These are phyloP conservation scores for Hanseniaspora lindneri DNA, from an alignment of 805 yeast species.

Conservation along the genomic window DNA sequence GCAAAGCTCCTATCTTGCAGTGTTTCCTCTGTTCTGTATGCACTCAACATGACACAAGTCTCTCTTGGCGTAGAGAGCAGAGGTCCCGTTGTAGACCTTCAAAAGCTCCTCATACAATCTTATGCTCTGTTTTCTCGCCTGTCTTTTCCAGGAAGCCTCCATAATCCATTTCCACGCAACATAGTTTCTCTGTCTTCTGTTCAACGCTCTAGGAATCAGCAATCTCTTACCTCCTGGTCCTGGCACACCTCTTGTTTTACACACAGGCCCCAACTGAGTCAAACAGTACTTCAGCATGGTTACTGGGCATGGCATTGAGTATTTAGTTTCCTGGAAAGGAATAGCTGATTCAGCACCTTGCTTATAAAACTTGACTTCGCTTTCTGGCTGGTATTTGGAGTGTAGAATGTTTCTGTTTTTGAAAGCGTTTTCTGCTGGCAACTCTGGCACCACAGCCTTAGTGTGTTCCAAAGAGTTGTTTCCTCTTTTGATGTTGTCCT, in stretches of 20 bases:
- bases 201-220: constrained; percentile 72
- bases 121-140: constrained; percentile 70
- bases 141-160: constrained; percentile 70
- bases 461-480: constrained; percentile 11
- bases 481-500: constrained; percentile 40
- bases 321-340: background rate
- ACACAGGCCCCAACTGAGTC: constrained; percentile 80
- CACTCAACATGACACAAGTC: constrained; percentile 76
- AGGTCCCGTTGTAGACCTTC: constrained; percentile 62
- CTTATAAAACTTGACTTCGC: background rate
- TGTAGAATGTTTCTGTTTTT: background rate
- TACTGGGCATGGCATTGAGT: constrained; percentile 39
- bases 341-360: background rate
- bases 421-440: constrained; percentile 5
- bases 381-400: background rate
- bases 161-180: constrained; percentile 84
- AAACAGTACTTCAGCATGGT: constrained; percentile 58
- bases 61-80: constrained; percentile 75
- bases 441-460: constrained; percentile 4
- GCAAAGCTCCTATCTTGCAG: background rate
- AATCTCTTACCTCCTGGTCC: constrained; percentile 63
- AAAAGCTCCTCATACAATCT: constrained; percentile 83
- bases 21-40: constrained; percentile 42
- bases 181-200: constrained; percentile 70
- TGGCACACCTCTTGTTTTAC: constrained; percentile 34